Base-by-base conservation (phyloP, 768 basidiomycete genomes). In the Lactarius trivialis region DNA sequence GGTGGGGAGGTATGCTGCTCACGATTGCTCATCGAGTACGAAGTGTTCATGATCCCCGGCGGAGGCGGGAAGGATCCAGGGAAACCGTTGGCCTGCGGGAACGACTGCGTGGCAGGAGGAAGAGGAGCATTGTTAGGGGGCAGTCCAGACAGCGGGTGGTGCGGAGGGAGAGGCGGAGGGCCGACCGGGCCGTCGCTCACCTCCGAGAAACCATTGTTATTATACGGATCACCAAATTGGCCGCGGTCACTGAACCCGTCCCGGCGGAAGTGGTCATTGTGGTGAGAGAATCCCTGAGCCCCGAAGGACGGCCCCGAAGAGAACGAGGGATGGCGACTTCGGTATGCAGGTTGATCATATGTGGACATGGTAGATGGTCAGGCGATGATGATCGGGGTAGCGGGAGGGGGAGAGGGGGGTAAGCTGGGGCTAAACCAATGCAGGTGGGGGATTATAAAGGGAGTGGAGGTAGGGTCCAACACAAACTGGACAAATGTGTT, bases 181-280 rank as follows among this genome's bases (percentile, higher is more conserved):
- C 50, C 19, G 14, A n/a, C n/a, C n/a, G 17, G 2, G 34, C 53
- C 26, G 32, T 63, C 64, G 65, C 65, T 66, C 63, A 66, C 65
- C 65, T 66, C 65, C 55, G 50, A 36, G 33, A 19, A 56, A 49
- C 52, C 30, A 43, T 3, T n/a, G n/a, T n/a, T 37, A 36, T 41
- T 58, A 36, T 60, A 55, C 19, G 53, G 21, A 36, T 65, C 52
- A 48, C 55, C 34, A 34, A 32, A 58, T 19, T 58, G 60, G n/a
- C 51, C 53, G 21, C 53, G 53, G 53, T 33, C 58, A 8, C 43
- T 64, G 57, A n/a, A 54, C 11, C 48, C 50, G 30, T 51, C 51
- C 3, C 58, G 55, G 55, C 55, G 63, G 53, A 45, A 66, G 49
- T 36, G 28, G 14, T 66, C 65, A n/a, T n/a, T 60, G 53, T 57